Evolutionary conservation across 345 rosid species (phyloP).

Genomic region (Gossypium thurberi): DNA sequence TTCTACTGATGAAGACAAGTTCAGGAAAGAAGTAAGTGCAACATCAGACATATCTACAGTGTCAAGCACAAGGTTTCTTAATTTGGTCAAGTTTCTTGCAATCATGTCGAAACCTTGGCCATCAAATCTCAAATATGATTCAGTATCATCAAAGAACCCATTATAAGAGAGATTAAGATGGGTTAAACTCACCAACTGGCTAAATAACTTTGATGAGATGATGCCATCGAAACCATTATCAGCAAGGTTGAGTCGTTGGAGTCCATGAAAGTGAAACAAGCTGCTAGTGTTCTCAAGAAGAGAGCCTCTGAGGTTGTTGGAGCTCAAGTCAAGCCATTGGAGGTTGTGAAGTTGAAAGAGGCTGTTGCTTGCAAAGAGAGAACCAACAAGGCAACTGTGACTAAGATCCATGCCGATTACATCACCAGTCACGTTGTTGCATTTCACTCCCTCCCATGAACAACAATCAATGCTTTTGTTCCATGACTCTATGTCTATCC

Average conservation of each 20-base stretch:
- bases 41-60: background rate
- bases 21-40: background rate
- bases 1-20: background rate
- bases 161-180: background rate
- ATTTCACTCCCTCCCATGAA: slow-evolving; percentile 25
- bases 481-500: no score
- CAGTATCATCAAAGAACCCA: background rate
- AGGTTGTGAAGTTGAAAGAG: slow-evolving; percentile 23
- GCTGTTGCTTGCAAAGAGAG: slow-evolving; percentile 6
- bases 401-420: slow-evolving; percentile 21
- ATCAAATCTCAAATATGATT: background rate
- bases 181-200: background rate
- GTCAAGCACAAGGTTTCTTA: no score
- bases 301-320: background rate
- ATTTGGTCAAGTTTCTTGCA: no score
- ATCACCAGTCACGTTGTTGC: slow-evolving; percentile 5
- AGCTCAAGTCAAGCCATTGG: slow-evolving; percentile 5
- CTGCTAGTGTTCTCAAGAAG: background rate
- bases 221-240: background rate
- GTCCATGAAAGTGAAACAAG: background rate
- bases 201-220: background rate
- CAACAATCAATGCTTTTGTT: slow-evolving; percentile 23
- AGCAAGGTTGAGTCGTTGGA: background rate
- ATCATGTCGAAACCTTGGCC: no score
- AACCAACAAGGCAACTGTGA: slow-evolving; percentile 4